Conservation (phyloP, 176 grass and related monocot genomes). For the Cocos nucifera region DNA sequence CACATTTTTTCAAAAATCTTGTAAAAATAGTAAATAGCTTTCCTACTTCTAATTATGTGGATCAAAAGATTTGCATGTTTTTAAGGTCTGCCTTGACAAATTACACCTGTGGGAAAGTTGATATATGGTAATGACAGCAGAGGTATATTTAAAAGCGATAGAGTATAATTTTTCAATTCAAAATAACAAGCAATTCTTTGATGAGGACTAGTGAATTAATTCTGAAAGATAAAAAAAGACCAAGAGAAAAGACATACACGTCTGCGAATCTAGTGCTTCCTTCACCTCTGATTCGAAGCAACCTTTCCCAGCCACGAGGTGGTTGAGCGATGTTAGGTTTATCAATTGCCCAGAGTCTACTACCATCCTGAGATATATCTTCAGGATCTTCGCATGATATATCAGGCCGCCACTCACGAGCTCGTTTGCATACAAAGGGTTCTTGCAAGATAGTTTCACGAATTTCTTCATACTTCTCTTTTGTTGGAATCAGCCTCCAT, state of each 20-base stretch:
- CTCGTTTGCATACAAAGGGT: constrained; percentile 51
- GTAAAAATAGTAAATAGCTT: too few species aligned
- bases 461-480: constrained; percentile 74
- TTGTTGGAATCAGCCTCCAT: constrained; percentile 56
- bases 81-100: too few species aligned
- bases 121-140: too few species aligned
- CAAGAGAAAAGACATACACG: constrained; percentile 36
- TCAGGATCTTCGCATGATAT: constrained; percentile 41
- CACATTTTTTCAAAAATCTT: too few species aligned
- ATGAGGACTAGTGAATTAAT: too few species aligned
- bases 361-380: constrained; percentile 55
- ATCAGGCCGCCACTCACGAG: constrained; percentile 50
- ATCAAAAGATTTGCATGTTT: too few species aligned
- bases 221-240: neutral
- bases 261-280: constrained; percentile 56
- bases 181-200: too few species aligned
- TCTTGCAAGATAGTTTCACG: constrained; percentile 28
- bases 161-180: too few species aligned
- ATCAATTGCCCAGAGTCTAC: constrained; percentile 69
- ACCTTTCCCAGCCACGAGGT: constrained; percentile 60
- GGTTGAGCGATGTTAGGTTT: constrained; percentile 39
- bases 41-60: too few species aligned
- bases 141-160: too few species aligned
- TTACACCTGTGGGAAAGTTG: too few species aligned
- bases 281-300: constrained; percentile 50